Conservation (phyloP, 805 yeast species). For the Starmera quercuum region DNA sequence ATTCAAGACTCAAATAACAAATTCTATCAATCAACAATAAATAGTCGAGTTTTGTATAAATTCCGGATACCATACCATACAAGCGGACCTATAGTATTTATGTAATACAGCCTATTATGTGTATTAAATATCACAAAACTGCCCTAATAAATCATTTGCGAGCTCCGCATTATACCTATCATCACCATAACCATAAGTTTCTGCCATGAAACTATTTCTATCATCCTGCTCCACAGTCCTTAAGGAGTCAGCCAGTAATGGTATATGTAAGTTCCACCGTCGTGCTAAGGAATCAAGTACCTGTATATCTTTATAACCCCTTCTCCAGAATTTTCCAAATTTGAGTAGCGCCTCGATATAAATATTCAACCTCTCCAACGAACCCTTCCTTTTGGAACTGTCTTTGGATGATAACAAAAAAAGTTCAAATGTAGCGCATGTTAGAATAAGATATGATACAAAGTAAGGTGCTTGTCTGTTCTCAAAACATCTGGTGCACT, state of each 20-base stretch:
- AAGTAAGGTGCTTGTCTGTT: slow-evolving; percentile 20
- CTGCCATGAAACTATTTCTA: neutral
- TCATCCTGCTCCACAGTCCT: neutral
- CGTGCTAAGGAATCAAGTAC: slow-evolving; percentile 18
- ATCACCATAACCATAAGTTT: slow-evolving; percentile 1
- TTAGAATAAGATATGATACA: slow-evolving; percentile 23
- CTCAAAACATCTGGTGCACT: slow-evolving; percentile 8
- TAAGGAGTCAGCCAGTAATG: neutral
- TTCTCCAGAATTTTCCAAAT: slow-evolving; percentile 21
- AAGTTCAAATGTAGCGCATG: slow-evolving; percentile 25
- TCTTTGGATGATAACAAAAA: slow-evolving; percentile 22
- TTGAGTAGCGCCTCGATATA: slow-evolving; percentile 17
- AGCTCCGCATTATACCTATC: neutral
- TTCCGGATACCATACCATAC: no score
- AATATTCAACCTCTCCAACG: slow-evolving; percentile 13
- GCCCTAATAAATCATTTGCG: slow-evolving; percentile 1
- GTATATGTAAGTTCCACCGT: slow-evolving; percentile 16
- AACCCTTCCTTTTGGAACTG: slow-evolving; percentile 10
- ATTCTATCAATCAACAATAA: no score
- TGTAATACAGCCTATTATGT: no score
- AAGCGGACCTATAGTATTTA: no score
- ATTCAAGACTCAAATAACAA: no score
- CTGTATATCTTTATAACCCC: slow-evolving; percentile 23
- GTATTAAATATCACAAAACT: no score
- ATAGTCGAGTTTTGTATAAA: no score